These are phyloP conservation scores for Soucietia sequanensis DNA, from an alignment of 805 yeast species.

Conservation along the genomic window DNA sequence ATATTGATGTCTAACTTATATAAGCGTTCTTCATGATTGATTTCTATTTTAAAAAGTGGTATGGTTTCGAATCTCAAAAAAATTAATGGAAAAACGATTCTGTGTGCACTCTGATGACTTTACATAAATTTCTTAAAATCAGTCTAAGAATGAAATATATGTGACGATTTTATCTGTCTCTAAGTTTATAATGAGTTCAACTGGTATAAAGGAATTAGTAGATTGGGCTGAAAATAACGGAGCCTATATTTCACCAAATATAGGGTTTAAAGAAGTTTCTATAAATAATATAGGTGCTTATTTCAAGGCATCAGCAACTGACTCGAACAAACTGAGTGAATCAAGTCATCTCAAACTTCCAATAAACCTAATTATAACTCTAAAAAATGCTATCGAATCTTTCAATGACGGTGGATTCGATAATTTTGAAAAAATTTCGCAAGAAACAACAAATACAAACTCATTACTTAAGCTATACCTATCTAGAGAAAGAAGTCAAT, in stretches of 20 bases:
- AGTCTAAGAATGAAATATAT: no score
- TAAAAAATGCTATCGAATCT: slow-evolving; percentile 21
- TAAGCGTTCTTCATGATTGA: no score
- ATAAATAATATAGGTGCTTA: slow-evolving; percentile 26
- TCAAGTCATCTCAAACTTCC: slow-evolving; percentile 19
- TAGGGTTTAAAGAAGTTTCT: slow-evolving; percentile 21
- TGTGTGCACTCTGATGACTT: no score
- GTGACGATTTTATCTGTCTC: no score
- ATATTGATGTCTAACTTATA: no score
- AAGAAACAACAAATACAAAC: slow-evolving; percentile 22
- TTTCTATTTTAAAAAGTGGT: no score
- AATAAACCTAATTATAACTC: slow-evolving; percentile 15
- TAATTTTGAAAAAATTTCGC: slow-evolving; percentile 5
- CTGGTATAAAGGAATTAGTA: slow-evolving; percentile 14
- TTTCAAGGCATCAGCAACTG: slow-evolving; percentile 4
- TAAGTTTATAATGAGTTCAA: slow-evolving; percentile 3
- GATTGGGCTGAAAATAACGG: slow-evolving; percentile 34
- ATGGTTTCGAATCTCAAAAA: no score
- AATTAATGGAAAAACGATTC: no score
- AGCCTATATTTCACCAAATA: slow-evolving; percentile 18
- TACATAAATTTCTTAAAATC: no score
- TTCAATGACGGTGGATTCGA: slow-evolving; percentile 11
- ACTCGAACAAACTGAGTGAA: slow-evolving; percentile 3
- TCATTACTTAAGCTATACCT: slow-evolving; percentile 34
- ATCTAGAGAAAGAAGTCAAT: slow-evolving; percentile 24